These are phyloP conservation scores for Agroathelia rolfsii DNA, from an alignment of 1,284 basidiomycete genomes.

Conservation along the genomic window DNA sequence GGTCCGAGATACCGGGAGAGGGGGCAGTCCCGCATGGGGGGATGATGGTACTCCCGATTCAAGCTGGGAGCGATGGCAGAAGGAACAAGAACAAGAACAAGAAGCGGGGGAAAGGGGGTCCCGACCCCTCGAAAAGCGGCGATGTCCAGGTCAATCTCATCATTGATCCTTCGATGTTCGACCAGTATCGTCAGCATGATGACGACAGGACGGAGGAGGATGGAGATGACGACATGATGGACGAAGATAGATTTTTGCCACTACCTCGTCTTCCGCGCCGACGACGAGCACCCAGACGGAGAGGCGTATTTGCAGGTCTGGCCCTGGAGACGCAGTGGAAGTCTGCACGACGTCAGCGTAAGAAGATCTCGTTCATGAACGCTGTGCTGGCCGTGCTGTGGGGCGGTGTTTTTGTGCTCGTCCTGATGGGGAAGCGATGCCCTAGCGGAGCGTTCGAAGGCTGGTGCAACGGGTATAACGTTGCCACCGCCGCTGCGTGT, in stretches of 20 bases:
- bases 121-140: slow-evolving; percentile 16
- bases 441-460: slow-evolving; percentile 49
- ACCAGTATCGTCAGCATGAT: slow-evolving; percentile 20
- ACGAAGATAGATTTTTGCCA: slow-evolving; percentile 17
- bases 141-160: slow-evolving; percentile 64
- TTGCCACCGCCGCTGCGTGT: slow-evolving; percentile 50
- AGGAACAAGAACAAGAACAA: slow-evolving; percentile 28
- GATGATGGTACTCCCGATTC: slow-evolving; percentile 59
- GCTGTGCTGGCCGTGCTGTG: slow-evolving; percentile 39
- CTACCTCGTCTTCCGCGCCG: slow-evolving; percentile 16
- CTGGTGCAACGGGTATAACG: slow-evolving; percentile 65
- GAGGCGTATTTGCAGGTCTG: slow-evolving; percentile 47
- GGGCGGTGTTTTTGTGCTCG: slow-evolving; percentile 48
- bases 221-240: slow-evolving; percentile 16
- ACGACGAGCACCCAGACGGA: slow-evolving; percentile 25
- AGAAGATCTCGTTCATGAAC: slow-evolving; percentile 43
- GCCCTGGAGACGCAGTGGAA: slow-evolving; percentile 58
- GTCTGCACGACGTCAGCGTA: slow-evolving; percentile 39
- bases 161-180: slow-evolving; percentile 54
- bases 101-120: slow-evolving; percentile 24
- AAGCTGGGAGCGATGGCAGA: slow-evolving; percentile 29
- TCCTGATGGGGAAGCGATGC: slow-evolving; percentile 51
- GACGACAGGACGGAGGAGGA: slow-evolving; percentile 23
- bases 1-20: slow-evolving; percentile 16
- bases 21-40: slow-evolving; percentile 28